These are phyloP conservation scores for Brassica nigra DNA, from an alignment of 345 rosid genomes.

Conservation along the genomic window DNA sequence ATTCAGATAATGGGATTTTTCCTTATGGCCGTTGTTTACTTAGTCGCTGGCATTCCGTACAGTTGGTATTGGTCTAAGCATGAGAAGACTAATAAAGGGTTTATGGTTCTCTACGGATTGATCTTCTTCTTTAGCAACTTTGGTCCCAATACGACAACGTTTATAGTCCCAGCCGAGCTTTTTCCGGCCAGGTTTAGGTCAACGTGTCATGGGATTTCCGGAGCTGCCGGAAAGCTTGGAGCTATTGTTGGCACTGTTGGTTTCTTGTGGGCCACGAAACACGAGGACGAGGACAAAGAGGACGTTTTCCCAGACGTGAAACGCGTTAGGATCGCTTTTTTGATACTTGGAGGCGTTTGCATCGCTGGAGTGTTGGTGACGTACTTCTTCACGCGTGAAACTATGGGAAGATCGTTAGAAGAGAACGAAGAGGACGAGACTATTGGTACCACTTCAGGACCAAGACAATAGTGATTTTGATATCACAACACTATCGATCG, in stretches of 20 bases:
- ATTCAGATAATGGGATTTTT: conserved; percentile 69
- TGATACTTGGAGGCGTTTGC: conserved; percentile 55
- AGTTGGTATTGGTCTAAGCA: conserved; percentile 37
- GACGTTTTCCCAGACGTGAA: conserved; percentile 1
- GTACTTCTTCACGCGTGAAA: conserved; percentile 55
- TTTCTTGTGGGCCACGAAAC: conserved; percentile 53
- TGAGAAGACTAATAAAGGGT: conserved; percentile 33
- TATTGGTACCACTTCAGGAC: not conserved
- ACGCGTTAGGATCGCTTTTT: conserved; percentile 46
- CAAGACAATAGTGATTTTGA: not conserved
- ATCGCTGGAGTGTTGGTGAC: conserved; percentile 56
- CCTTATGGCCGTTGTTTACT: conserved; percentile 57
- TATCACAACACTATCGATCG: not conserved
- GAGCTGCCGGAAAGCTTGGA: conserved; percentile 71
- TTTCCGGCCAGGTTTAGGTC: conserved; percentile 82
- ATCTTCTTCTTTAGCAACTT: conserved; percentile 77
- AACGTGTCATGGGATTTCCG: conserved; percentile 79
- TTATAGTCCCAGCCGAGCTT: conserved; percentile 74
- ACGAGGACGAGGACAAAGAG: not conserved
- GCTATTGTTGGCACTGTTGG: conserved; percentile 69
- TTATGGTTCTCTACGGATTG: conserved; percentile 53
- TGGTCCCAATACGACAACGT: conserved; percentile 83
- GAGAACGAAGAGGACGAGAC: conserved; percentile 51
- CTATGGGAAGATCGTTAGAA: conserved; percentile 72
- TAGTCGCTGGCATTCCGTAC: conserved; percentile 55